Evolutionary conservation across 2,329 filamentous ascomycete species (phyloP).

Genomic region (Cucurbitaria berberidis): DNA sequence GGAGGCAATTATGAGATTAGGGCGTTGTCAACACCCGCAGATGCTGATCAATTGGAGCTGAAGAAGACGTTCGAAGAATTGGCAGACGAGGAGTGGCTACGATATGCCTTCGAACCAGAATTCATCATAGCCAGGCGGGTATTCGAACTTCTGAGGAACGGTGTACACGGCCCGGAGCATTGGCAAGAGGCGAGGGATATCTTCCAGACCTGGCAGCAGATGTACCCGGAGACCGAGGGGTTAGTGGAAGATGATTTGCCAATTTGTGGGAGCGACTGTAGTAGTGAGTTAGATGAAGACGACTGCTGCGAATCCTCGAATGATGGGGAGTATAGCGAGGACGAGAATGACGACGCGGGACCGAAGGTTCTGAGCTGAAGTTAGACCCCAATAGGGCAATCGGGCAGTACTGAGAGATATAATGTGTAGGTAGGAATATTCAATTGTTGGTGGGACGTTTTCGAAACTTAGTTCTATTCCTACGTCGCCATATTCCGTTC

Average conservation of each 20-base stretch:
- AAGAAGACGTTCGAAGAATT: slow-evolving; percentile 4
- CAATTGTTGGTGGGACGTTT: no score
- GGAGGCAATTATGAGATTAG: slow-evolving; percentile 19
- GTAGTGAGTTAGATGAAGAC: neutral
- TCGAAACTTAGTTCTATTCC: neutral
- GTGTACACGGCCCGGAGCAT: neutral
- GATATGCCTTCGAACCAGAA: slow-evolving; percentile 27
- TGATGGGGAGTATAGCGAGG: no score
- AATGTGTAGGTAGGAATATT: neutral
- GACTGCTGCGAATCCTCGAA: no score
- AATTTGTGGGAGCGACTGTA: neutral
- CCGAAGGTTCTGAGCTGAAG: neutral
- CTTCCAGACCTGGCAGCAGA: neutral
- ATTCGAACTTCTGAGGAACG: neutral
- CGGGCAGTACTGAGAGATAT: neutral
- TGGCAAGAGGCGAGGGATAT: neutral
- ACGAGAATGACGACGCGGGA: neutral
- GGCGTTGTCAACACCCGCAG: slow-evolving; percentile 2
- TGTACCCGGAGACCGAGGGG: neutral
- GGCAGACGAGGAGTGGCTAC: slow-evolving; percentile 24
- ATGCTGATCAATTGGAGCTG: slow-evolving; percentile 20
- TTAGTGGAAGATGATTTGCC: neutral
- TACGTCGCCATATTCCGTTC: neutral
- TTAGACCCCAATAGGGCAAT: no score
- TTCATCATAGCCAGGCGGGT: slow-evolving; percentile 20